Conservation (phyloP, 345 rosid genomes). For the Hibiscus trionum region DNA sequence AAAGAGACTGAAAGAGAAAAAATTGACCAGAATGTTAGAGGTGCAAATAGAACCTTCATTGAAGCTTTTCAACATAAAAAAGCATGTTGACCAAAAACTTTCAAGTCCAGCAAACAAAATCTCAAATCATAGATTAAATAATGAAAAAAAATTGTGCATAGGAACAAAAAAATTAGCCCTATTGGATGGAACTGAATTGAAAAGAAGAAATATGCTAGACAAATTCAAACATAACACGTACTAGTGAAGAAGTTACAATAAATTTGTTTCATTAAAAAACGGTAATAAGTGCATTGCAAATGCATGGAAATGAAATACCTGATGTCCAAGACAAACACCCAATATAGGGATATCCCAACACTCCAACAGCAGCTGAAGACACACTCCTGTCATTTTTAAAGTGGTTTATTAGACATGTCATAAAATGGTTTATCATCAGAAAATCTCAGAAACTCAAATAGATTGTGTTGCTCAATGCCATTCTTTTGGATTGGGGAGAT, state of each 20-base stretch:
- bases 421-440: constrained; percentile 8
- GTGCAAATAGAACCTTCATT: neutral
- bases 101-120: neutral
- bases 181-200: neutral
- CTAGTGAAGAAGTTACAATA: too few species aligned
- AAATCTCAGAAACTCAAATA: neutral
- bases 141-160: neutral
- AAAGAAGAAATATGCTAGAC: neutral
- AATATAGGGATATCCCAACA: constrained; percentile 83
- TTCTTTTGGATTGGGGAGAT: neutral
- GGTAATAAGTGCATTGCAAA: neutral
- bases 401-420: constrained; percentile 16
- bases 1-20: neutral
- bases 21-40: neutral
- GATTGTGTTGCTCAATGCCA: neutral
- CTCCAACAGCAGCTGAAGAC: constrained; percentile 71
- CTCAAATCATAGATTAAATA: constrained; percentile 3
- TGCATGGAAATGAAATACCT: constrained; percentile 36
- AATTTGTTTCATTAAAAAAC: neutral
- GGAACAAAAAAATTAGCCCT: neutral
- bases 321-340: constrained; percentile 95
- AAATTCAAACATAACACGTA: neutral
- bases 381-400: constrained; percentile 57
- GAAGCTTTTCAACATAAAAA: constrained; percentile 1
- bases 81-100: neutral